Conservation (phyloP, 23 red algal genomes). For the Gracilariopsis chorda region DNA sequence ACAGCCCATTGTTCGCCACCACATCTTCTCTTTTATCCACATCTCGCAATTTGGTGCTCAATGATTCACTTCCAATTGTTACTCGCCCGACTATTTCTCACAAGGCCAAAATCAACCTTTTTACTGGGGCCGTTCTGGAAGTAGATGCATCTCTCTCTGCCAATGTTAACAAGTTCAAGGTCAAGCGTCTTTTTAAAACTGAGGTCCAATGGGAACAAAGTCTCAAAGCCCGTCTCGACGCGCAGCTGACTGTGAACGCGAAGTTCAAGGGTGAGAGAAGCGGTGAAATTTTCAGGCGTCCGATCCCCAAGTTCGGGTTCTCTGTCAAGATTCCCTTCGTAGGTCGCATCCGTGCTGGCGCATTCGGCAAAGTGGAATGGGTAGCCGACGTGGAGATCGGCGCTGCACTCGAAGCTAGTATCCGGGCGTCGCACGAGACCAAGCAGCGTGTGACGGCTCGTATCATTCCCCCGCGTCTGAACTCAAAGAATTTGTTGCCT, state of each 20-base stretch:
- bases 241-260: background rate
- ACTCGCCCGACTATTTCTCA: background rate
- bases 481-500: background rate
- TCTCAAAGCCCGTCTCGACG: background rate
- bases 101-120: background rate
- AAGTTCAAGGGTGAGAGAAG: background rate
- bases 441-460: background rate
- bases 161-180: background rate
- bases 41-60: background rate
- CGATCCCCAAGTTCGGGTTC: background rate
- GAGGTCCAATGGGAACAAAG: constrained; percentile 4
- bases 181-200: background rate
- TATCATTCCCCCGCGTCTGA: background rate
- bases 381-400: background rate
- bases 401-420: background rate
- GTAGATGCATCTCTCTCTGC: background rate
- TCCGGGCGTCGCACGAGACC: background rate
- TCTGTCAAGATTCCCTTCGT: background rate
- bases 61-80: background rate
- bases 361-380: background rate
- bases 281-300: background rate
- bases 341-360: background rate
- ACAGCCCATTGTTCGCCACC: background rate
- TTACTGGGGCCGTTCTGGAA: background rate
- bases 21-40: background rate